A percentile compares a stretch with the other conserved stretches of the same genome.
These are phyloP conservation scores for Perilla frutescens DNA, from an alignment of 257 asterid species.

Conservation along the genomic window DNA sequence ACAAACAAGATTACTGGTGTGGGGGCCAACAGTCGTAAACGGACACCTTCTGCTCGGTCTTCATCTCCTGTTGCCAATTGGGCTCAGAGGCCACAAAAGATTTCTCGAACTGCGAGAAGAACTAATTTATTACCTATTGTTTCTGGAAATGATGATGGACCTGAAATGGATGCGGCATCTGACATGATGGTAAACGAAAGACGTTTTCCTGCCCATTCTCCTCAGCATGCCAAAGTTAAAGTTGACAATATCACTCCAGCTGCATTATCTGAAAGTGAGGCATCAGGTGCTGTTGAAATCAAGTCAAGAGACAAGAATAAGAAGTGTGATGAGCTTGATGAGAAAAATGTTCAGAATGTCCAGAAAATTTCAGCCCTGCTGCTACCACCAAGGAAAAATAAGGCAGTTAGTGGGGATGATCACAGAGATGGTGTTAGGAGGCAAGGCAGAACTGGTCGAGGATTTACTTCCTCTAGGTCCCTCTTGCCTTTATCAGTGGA, in stretches of 20 bases:
- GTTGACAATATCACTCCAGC: constrained; percentile 66
- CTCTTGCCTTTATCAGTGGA: constrained; percentile 69
- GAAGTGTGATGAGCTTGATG: constrained; percentile 68
- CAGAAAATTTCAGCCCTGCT: constrained; percentile 81
- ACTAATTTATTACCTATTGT: constrained; percentile 67
- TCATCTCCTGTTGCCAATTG: constrained; percentile 88
- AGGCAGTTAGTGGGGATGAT: constrained; percentile 57
- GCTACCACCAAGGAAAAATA: constrained; percentile 83
- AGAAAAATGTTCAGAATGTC: constrained; percentile 66
- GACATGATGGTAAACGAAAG: constrained; percentile 60
- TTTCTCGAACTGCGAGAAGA: constrained; percentile 84
- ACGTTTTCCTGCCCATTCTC: constrained; percentile 65
- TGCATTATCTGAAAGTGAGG: constrained; percentile 88
- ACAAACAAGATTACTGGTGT: constrained; percentile 65
- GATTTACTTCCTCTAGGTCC: constrained; percentile 71
- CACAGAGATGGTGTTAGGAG: constrained; percentile 76
- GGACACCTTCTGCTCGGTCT: constrained; percentile 73
- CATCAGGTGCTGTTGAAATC: constrained; percentile 77
- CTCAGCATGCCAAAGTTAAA: constrained; percentile 73
- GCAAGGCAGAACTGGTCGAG: constrained; percentile 90
- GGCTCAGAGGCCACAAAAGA: constrained; percentile 89
- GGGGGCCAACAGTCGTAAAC: constrained; percentile 73
- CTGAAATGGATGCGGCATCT: constrained; percentile 54
- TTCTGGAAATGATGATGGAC: constrained; percentile 64
- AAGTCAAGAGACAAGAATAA: constrained; percentile 67